Evolutionary conservation across 164 flowering plant genomes (phyloP), one percentile per base, ranked within the genome.

Genomic region (Stephania japonica): DNA sequence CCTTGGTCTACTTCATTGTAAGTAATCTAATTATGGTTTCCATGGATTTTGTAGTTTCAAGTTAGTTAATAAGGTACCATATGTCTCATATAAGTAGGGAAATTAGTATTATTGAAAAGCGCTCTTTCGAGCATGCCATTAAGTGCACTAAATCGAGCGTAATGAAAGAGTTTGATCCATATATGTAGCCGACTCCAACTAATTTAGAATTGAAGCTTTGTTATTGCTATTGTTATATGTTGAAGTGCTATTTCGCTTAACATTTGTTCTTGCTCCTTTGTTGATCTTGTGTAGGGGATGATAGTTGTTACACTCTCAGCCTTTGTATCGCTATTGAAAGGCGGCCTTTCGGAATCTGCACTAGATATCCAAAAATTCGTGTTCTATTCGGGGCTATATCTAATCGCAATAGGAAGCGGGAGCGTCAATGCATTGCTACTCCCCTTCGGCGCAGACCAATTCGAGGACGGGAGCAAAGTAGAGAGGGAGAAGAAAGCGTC

Each of bases 381-480:
- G 32, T 70, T 70, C 64, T 47, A 26, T 27, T 1, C 23, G 5
- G 72, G 64, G 3, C 43, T 70, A 21, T 70, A 70, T 53, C 10
- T 68, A 7, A 63, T 72, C 8, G 68, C 70, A 7, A 23, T 71
- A 0, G 77, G 76, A 32, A 73, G 76, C n/a, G 79, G 79, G 16
- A 75, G 79, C 21, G 72, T 72, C 27, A 76, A 76, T 41, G 72
- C 79, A 3, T 72, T 71, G 38, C 64, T 76, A 10, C 73, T 75
- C 0, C 68, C 79, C 16, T 76, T 76, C n/a, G 79, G 79, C 16
- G 79, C 79, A 13, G 79, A 76, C 25, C 75, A 76, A 25, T 76
- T 76, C 19, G 79, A 76, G 5, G 75, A 76, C 8, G 25, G 64
- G 1, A 67, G 68, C 43, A 64, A 25, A 10, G 47, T 38, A 2